Base-by-base conservation (phyloP, 441 rosid genomes). In the Theobroma grandiflorum region DNA sequence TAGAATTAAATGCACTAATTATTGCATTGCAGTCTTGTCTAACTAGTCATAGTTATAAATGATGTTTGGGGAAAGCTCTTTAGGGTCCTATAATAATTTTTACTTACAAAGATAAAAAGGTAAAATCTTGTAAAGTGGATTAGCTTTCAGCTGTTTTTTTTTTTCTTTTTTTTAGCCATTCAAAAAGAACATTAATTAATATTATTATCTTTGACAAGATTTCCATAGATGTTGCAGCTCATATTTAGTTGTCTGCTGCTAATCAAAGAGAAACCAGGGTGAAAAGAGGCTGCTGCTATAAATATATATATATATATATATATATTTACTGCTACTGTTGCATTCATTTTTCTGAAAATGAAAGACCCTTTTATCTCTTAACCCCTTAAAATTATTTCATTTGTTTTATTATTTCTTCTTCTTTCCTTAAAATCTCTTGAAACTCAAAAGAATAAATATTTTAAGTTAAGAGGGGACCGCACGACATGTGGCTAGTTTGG, bases 161-260 rank as follows among this genome's bases (percentile, higher is more conserved):
- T 45, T 62, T 26, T 26, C 1, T 26, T 26, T 45, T 45, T 45
- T 45, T 8, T 33, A 12, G 16, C 62, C 11, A 57, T 57, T 59
- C 2, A 15, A 33, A 16, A 35, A 12, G 10, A 35, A 64, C n/a
- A 63, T 63, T 5, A 53, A 18, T 16, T 49, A 26, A 26, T 26
- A 26, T 59, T 43, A 40, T 67, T 69, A 65, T 70, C 31, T 22
- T 58, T 58, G 22, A 6, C 6, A n/a, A 9, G 63, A 43, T 57
- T 59, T 59, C 69, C 77, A 61, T 61, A 62, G 49, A 16, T 47
- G 11, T 12, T 72, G 72, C 81, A 79, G 64, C 77, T 79, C 76
- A 79, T 10, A 61, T 61, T n/a, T 38, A 57, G 18, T 58, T 78
- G 45, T 68, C 59, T 42, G 5, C 58, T 45, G 47, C 53, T 14